A percentile compares a stretch with the other conserved stretches of the same genome.
These are phyloP conservation scores for Pythium aquatile DNA, from an alignment of 352 stramenopile genomes.

Conservation along the genomic window DNA sequence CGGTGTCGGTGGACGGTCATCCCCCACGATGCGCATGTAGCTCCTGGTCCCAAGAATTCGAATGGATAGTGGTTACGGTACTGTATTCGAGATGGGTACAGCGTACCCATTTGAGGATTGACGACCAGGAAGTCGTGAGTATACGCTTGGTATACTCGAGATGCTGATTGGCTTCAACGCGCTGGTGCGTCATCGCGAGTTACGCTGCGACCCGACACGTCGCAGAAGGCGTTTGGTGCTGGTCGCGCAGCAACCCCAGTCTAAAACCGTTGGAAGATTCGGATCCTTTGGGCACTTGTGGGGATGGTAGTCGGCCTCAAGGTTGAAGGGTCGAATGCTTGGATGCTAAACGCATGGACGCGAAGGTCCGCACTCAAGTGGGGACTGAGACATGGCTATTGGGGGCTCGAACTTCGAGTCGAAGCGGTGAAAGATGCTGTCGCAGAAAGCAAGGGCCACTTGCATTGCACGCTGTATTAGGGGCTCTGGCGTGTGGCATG, in stretches of 20 bases:
- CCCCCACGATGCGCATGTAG: background rate
- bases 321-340: background rate
- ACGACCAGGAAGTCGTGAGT: background rate
- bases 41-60: background rate
- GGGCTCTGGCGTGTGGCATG: background rate
- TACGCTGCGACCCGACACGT: background rate
- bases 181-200: background rate
- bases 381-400: background rate
- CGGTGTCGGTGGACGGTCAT: conserved; percentile 1
- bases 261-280: background rate
- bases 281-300: background rate
- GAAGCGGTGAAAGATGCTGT: background rate
- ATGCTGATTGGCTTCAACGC: background rate
- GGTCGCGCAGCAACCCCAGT: background rate
- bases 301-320: background rate
- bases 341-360: background rate
- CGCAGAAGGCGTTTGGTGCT: background rate
- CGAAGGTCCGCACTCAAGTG: background rate
- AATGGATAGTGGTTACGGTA: background rate
- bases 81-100: conserved; percentile 4
- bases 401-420: too few species aligned
- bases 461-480: background rate
- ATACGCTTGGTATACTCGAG: background rate
- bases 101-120: background rate
- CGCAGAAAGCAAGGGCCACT: background rate